phyloP scores from a whole-genome alignment of 1,284 basidiomycete species.

The Bjerkandera adusta region DNA sequence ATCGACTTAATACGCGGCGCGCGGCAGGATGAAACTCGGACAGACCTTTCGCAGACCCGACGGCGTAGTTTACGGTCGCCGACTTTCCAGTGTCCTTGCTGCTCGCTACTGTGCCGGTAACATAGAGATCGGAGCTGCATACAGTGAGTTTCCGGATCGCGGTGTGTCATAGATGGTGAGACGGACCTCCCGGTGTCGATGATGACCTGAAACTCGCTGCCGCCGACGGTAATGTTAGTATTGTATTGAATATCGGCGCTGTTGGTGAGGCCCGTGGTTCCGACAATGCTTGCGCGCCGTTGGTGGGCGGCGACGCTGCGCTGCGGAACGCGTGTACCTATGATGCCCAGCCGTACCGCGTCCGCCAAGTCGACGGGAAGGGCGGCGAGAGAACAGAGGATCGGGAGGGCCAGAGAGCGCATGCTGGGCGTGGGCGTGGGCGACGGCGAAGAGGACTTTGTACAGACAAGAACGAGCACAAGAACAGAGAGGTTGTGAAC shows the following conservation, averaged over 20 bases:
- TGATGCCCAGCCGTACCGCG: conserved; percentile 23
- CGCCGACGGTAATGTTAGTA: conserved; percentile 52
- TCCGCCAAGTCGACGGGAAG: conserved; percentile 20
- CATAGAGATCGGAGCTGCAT: conserved; percentile 56
- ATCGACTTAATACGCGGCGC: neutral
- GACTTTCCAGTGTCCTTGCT: conserved; percentile 41
- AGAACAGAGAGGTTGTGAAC: conserved; percentile 2
- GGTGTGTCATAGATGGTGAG: neutral
- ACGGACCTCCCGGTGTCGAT: conserved; percentile 69
- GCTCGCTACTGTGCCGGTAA: conserved; percentile 44
- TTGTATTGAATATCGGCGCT: conserved; percentile 45
- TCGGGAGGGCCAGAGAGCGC: conserved; percentile 18
- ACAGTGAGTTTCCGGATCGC: neutral
- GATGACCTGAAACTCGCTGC: conserved; percentile 43
- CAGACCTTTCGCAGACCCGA: conserved; percentile 46
- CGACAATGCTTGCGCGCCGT: conserved; percentile 7
- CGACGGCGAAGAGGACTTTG: neutral
- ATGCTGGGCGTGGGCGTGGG: conserved; percentile 9
- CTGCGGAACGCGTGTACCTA: too few relatives aligned
- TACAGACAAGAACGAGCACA: neutral
- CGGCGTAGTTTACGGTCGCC: conserved; percentile 47
- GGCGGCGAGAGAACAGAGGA: conserved; percentile 18
- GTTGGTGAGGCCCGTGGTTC: conserved; percentile 10
- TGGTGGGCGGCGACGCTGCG: conserved; percentile 4
- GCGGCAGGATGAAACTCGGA: conserved; percentile 5